Evolutionary conservation across 2,329 filamentous ascomycete species (phyloP).

Genomic region (Neoarthrinium moseri): DNA sequence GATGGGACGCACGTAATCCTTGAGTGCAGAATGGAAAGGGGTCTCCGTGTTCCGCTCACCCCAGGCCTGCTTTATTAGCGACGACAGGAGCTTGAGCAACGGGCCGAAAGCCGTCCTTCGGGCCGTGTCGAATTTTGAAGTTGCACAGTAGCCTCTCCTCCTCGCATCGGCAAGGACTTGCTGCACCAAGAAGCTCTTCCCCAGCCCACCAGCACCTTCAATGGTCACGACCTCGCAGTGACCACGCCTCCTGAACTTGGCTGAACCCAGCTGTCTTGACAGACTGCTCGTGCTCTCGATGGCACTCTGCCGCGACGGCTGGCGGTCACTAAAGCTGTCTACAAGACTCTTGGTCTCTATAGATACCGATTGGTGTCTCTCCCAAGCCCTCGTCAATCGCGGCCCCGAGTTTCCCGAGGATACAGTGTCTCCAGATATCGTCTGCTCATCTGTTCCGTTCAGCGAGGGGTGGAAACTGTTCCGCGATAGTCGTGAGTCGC

Average conservation of each 20-base stretch:
- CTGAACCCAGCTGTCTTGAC: slow-evolving; percentile 52
- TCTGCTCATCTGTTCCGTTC: slow-evolving; percentile 23
- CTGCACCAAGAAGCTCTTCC: slow-evolving; percentile 64
- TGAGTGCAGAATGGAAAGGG: slow-evolving; percentile 59
- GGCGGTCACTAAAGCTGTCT: slow-evolving; percentile 45
- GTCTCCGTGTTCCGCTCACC: slow-evolving; percentile 66
- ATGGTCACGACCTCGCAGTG: slow-evolving; percentile 64
- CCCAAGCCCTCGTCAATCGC: slow-evolving; percentile 45
- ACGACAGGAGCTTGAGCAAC: slow-evolving; percentile 62
- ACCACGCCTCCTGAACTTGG: slow-evolving; percentile 59
- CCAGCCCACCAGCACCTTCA: slow-evolving; percentile 61
- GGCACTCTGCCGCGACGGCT: slow-evolving; percentile 37
- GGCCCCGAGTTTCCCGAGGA: slow-evolving; percentile 42
- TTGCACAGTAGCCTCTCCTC: slow-evolving; percentile 62
- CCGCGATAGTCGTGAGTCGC: slow-evolving; percentile 38
- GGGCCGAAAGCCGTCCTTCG: slow-evolving; percentile 62
- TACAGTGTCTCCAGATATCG: slow-evolving; percentile 39
- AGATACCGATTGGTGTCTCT: slow-evolving; percentile 51
- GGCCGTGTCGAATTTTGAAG: slow-evolving; percentile 64
- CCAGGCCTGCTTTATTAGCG: slow-evolving; percentile 66
- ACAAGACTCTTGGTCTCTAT: slow-evolving; percentile 45
- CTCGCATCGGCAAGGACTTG: slow-evolving; percentile 61
- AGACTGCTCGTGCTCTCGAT: slow-evolving; percentile 49
- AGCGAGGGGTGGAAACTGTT: slow-evolving; percentile 39
- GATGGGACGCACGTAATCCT: slow-evolving; percentile 60